Evolutionary conservation across 2,329 filamentous ascomycete species (phyloP), one percentile per base, ranked within the genome.

Genomic region (Thelonectria rubi): DNA sequence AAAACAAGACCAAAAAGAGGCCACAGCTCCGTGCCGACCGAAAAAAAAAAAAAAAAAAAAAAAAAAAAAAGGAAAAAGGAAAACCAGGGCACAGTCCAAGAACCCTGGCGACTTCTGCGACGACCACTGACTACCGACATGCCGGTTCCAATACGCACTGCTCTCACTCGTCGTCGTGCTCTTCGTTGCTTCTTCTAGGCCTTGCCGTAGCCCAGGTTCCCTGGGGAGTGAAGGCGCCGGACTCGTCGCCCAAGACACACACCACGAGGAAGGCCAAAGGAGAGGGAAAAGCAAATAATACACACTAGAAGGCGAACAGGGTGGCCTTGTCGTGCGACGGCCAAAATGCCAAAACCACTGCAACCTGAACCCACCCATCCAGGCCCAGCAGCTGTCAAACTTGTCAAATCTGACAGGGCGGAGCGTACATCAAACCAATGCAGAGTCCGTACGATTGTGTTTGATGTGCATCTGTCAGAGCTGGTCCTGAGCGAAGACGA

Each of bases 381-480:
- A 39, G 20, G 37, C n/a, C 45, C 45, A 56, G 53, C 34, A 60
- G 58, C 58, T 60, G 60, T 59, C 51, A 55, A 59, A 63, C 60
- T 59, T 63, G 60, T 60, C 60, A 63, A 63, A 63, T 57, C 55
- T 63, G 60, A 63, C 56, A 60, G 60, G 55, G 50, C 49, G 47
- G 47, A 54, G 48, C 50, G 50, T 55, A 55, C 53, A 55, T 55
- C 47, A 47, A 48, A 48, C 20, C 32, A 26, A 48, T 55, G 53
- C 53, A 40, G 53, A 18, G 34, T 47, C 15, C 43, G 43, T 47
- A 26, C 21, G 43, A 47, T 30, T 26, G 20, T 47, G 43, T 47
- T 21, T 30, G 21, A 47, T 26, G 43, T 45, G 20, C 42, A 45
- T 45, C 42, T 5, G 12, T 21, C 42, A 21, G 10, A 21, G 45